Conservation (phyloP, 441 rosid genomes). For the Gossypium davidsonii region DNA sequence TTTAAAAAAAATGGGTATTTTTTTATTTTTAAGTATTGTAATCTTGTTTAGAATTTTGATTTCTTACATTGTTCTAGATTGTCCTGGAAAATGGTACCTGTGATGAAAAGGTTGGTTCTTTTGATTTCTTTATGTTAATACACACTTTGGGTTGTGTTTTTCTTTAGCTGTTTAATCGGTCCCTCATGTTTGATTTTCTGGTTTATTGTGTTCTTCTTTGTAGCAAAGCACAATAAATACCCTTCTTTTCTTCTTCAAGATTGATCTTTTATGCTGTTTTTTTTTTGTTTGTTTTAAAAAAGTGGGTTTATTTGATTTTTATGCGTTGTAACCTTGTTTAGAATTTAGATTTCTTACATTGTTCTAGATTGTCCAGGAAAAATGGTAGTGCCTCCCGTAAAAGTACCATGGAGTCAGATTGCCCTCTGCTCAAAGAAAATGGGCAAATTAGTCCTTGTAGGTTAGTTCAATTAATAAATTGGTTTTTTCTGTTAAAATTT, state of each 20-base stretch:
- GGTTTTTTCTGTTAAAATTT: no score
- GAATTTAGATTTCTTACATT: not conserved
- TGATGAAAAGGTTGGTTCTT: not conserved
- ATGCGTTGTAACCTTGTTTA: not conserved
- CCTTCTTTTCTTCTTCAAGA: not conserved
- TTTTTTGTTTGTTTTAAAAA: no score
- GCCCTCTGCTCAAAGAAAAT: no score
- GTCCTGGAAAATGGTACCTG: not conserved
- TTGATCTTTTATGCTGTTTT: not conserved
- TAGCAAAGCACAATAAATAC: not conserved
- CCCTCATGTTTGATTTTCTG: not conserved
- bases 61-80: slow-evolving; percentile 1
- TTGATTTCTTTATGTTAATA: no score
- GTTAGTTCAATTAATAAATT: no score
- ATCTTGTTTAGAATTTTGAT: not conserved
- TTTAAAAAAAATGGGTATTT: not conserved
- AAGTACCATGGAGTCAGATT: no score
- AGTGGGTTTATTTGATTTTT: not conserved
- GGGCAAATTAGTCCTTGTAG: no score
- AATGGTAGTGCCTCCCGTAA: not conserved
- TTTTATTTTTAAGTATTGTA: no score
- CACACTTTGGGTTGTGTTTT: no score
- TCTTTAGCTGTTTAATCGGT: not conserved
- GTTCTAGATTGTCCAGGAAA: not conserved
- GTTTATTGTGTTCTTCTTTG: not conserved